Conservation (phyloP, 2,329 filamentous ascomycete species). For the Colletotrichum noveboracense region DNA sequence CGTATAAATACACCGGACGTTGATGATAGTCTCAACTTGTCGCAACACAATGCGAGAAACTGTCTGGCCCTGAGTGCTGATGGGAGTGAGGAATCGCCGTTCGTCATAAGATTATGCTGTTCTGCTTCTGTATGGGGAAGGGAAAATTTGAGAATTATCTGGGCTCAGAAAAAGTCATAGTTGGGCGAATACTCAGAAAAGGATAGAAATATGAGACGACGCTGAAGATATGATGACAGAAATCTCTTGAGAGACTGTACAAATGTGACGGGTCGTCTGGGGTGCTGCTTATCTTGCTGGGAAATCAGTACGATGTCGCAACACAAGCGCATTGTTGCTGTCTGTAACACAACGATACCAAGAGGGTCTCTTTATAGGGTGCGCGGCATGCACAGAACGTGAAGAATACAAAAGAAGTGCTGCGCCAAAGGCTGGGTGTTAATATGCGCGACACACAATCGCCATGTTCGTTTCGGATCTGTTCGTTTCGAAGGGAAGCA, state of each 20-base stretch:
- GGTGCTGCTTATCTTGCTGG: neutral
- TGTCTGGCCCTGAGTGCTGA: neutral
- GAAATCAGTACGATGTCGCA: rapidly evolving
- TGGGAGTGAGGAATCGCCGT: neutral
- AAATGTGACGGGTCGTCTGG: neutral
- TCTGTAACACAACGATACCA: neutral
- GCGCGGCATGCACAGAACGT: neutral
- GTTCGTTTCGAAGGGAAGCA: neutral
- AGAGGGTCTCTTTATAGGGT: neutral
- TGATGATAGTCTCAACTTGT: neutral
- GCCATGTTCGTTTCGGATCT: neutral
- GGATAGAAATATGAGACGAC: neutral
- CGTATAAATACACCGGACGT: neutral
- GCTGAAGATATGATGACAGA: neutral
- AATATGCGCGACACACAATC: neutral
- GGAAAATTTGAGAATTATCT: neutral
- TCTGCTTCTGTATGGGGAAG: neutral
- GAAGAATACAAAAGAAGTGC: neutral
- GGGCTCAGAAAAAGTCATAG: neutral
- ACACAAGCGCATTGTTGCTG: neutral
- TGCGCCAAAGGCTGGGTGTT: neutral
- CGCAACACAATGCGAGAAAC: neutral
- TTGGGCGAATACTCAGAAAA: neutral
- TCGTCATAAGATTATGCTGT: neutral
- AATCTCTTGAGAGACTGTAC: neutral